phyloP scores from a whole-genome alignment of 2,329 filamentous ascomycete species.

The Aspergillus nomiae region DNA sequence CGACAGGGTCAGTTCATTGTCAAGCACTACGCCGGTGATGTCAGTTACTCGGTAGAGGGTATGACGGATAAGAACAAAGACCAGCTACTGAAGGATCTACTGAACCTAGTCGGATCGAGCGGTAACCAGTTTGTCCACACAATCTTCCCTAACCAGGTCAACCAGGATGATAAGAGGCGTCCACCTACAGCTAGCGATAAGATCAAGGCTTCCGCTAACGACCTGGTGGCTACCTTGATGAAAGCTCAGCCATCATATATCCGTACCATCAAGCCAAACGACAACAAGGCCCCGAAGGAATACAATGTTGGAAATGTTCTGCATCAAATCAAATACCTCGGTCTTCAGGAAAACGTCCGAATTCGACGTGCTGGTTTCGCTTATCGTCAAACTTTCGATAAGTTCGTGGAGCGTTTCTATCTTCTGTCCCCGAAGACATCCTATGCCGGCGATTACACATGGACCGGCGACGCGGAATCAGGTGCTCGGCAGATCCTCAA shows the following conservation, averaged over 20 bases:
- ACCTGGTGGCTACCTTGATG: conserved; percentile 92
- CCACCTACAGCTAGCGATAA: conserved; percentile 95
- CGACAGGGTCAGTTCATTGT: conserved; percentile 96
- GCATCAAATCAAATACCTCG: conserved; percentile 98
- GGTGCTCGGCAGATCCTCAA: conserved; percentile 92
- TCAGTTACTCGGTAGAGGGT: conserved; percentile 88
- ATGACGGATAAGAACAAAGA: conserved; percentile 99
- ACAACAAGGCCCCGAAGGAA: conserved; percentile 93
- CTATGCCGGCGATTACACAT: conserved; percentile 96
- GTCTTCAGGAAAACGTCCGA: conserved; percentile 98
- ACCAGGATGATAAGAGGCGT: conserved; percentile 91
- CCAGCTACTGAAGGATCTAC: conserved; percentile 87
- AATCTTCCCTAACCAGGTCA: conserved; percentile 88
- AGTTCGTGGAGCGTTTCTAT: conserved; percentile 97
- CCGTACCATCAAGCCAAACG: conserved; percentile 98
- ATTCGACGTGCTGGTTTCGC: conserved; percentile 96
- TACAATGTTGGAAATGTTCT: conserved; percentile 91
- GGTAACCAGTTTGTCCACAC: conserved; percentile 83
- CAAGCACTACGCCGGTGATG: conserved; percentile 98
- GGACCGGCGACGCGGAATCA: conserved; percentile 83
- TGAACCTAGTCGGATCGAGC: conserved; percentile 82
- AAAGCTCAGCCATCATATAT: conserved; percentile 98
- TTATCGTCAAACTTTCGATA: conserved; percentile 95
- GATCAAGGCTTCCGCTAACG: conserved; percentile 92
- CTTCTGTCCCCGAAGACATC: conserved; percentile 90